Conservation (phyloP, 176 grass and related monocot species). For the Musa acuminata region DNA sequence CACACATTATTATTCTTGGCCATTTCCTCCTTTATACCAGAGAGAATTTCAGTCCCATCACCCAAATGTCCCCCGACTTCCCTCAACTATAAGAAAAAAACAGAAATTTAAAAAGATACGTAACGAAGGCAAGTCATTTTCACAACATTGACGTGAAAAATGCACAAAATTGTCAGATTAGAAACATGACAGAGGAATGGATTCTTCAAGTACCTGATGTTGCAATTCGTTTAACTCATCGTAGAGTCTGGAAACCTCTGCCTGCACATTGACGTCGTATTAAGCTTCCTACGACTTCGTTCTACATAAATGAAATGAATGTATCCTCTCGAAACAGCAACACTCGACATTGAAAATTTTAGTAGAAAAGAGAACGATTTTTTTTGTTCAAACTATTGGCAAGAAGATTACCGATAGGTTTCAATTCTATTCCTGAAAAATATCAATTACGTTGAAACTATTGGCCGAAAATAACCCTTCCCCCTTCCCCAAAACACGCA, state of each 20-base stretch:
- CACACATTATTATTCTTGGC: constrained; percentile 18
- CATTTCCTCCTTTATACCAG: constrained; percentile 16
- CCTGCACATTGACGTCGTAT: constrained; percentile 37
- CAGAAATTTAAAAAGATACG: neutral
- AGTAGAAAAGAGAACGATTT: neutral
- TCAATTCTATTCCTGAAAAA: too few relatives aligned
- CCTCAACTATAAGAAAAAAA: constrained; percentile 53
- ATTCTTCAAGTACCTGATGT: constrained; percentile 53
- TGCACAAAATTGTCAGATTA: neutral
- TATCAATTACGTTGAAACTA: too few relatives aligned
- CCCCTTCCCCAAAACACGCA: too few relatives aligned
- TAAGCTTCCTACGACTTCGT: neutral
- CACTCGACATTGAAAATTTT: neutral
- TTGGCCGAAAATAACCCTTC: too few relatives aligned
- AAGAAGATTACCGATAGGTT: neutral
- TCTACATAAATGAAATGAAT: neutral
- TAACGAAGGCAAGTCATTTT: neutral
- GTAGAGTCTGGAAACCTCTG: constrained; percentile 49
- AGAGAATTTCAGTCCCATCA: neutral
- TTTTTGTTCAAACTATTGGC: too few relatives aligned
- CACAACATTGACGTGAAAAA: neutral
- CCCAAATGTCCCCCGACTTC: constrained; percentile 24
- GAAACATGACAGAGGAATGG: neutral
- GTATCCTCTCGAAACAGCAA: neutral
- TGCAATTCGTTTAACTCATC: constrained; percentile 55